Evolutionary conservation across 164 flowering plant genomes (phyloP).

Genomic region (Dillenia suffruticosa): DNA sequence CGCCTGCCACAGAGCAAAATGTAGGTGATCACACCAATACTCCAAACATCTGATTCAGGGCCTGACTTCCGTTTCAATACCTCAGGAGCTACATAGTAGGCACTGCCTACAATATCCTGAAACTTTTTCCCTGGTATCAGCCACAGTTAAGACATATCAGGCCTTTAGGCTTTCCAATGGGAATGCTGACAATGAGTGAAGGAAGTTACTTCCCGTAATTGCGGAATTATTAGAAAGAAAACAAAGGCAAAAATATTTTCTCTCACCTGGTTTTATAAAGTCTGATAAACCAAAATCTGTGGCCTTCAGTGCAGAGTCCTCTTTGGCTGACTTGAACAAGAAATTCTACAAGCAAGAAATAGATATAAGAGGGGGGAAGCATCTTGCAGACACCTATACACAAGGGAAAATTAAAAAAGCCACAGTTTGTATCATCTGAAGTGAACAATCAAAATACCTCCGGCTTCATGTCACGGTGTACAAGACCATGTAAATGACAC

Average conservation of each 20-base stretch:
- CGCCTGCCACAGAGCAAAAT: conserved; percentile 93
- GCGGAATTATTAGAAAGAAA: background rate
- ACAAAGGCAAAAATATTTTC: background rate
- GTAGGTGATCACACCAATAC: conserved; percentile 98
- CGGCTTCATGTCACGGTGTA: conserved; percentile 99
- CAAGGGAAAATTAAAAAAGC: conserved; percentile 1
- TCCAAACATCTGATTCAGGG: conserved; percentile 99
- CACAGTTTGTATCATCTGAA: no score
- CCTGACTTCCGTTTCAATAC: conserved; percentile 93
- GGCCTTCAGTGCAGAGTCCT: conserved; percentile 69
- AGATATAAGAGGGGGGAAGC: background rate
- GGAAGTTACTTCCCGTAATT: conserved; percentile 1
- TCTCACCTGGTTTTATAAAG: conserved; percentile 90
- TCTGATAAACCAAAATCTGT: conserved; percentile 91
- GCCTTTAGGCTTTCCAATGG: background rate
- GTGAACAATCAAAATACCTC: conserved; percentile 50
- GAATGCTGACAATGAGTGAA: conserved; percentile 2
- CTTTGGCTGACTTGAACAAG: conserved; percentile 84
- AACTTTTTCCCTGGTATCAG: conserved; percentile 69
- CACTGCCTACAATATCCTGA: conserved; percentile 96
- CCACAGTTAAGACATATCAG: background rate
- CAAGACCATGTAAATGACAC: conserved; percentile 95
- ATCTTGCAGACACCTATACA: conserved; percentile 1
- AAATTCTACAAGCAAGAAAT: conserved; percentile 65
- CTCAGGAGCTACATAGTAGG: conserved; percentile 98